Base-by-base conservation (phyloP, 148 eudicot species). In the Fagopyrum tataricum region DNA sequence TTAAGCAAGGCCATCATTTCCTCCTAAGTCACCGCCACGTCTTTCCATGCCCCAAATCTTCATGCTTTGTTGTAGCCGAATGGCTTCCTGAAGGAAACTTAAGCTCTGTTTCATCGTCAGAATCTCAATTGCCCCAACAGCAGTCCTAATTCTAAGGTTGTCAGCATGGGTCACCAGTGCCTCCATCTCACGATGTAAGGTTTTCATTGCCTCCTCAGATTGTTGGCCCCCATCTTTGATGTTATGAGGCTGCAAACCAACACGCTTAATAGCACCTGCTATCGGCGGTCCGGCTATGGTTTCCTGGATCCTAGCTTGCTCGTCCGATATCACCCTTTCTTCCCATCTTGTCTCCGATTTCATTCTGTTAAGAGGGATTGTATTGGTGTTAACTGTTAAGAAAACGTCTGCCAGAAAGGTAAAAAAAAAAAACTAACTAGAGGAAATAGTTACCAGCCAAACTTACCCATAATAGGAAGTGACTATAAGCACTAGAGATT, bases 271-370 rank as follows among this genome's bases (percentile, higher is more conserved):
- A 18, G 44, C 18, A 12, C 68, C 83, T 59, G 64, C 56, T n/a
- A 82, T 18, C 0, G 82, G 81, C 46, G 84, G 82, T 7, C 76
- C 79, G 44, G 80, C 91, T 4, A 75, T 76, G 14, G 82, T 81
- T 75, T 85, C 89, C 51, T 88, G 91, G 62, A 88, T 58, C 71
- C 73, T 77, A 4, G 85, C 89, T 14, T 80, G 5, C 44, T 80
- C 79, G 5, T 80, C 78, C 3, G 72, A 44, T 68, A 89, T 51
- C 9, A 9, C 49, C n/a, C 71, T 85, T 68, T 89, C 91, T 51
- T 84, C 82, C n/a, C 15, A 43, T 71, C 31, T 79, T 0, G 82
- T 80, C 75, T 84, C 93, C 5, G 52, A 44, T 71, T 62, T 79
- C 72, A 89, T 44, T 62, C 75, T 78, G 31, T 37, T 74, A 31